Base-by-base conservation (phyloP, 1,284 basidiomycete species). In the Cystobasidiaceae sp. region DNA sequence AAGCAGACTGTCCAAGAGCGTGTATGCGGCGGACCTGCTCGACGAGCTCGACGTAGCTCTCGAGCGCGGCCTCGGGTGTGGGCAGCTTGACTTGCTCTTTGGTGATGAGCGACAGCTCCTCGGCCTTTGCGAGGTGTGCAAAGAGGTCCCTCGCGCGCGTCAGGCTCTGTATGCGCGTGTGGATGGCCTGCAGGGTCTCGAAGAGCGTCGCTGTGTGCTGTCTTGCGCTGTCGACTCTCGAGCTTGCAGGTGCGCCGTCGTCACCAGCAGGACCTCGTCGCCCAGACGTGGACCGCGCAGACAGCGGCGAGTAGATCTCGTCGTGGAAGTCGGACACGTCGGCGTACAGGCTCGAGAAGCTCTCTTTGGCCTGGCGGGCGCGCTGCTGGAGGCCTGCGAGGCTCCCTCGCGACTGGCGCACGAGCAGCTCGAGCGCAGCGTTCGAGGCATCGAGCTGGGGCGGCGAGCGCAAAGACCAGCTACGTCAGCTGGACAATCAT, bases 101-200 rank as follows among this genome's bases (percentile, higher is more conserved):
- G n/a, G 80, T 73, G 90, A 89, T 79, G 77, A 4, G 82, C 84
- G 48, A 92, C 77, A 23, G 78, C 33, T 80, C 77, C 68, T 93
- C 78, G 6, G 85, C 84, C 71, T 82, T 83, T 70, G 90, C 83
- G 33, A 93, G 79, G 4, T 91, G 80, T 51, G 83, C 82, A 5
- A 89, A 84, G 77, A 93, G 94, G 23, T 82, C 81, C 71, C 85
- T 84, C 8, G 90, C 84, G 56, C 83, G 84, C 71, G 87, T 81
- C 32, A 93, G 80, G 72, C 89, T 86, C 73, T 84, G 85, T 70
- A 93, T 74, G 72, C 82, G 83, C 60, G 83, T 80, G 74, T 90
- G 87, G 62, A 89, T 77, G 0, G 81, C 82, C 73, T 93, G 88
- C 67, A 92, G 80, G 41, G 85, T 85, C 76, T 93, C 88, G n/a